Evolutionary conservation across 2,329 filamentous ascomycete genomes (phyloP), one percentile per base, ranked within the genome.

Genomic region (Colletotrichum scovillei): DNA sequence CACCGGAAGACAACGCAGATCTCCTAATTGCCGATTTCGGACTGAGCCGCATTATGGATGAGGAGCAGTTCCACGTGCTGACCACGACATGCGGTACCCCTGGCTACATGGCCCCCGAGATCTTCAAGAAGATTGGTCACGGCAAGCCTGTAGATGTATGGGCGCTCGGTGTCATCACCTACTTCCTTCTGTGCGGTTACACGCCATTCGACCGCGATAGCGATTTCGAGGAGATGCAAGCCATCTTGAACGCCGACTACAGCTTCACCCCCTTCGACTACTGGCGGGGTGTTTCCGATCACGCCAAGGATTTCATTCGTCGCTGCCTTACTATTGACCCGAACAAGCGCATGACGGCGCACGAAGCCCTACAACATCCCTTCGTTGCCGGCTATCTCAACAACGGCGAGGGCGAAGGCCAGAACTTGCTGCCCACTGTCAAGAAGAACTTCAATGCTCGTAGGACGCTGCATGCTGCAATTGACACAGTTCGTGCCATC

Each of bases 181-280:
- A 98, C 86, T 99, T 99, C 86, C 88, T 99, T 35, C 92, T 99
- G 63, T 98, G 97, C 84, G 97, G 97, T 72, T 98, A 98, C 85
- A 99, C 97, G 0, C 97, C 97, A 14, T 99, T 99, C 82, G 97
- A 99, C 84, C 93, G 97, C 69, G 97, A 98, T 83, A 96, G 92
- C 78, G 98, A 99, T 84, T 92, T 98, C 80, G 97, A 99, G 86
- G 97, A 99, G 86, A 98, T 99, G 96, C 96, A 98, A 86, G 97
- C 97, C 78, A 99, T 99, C 81, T 91, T 98, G 69, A 94, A 95
- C 75, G 97, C 97, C 73, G 96, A 98, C 86, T 99, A 98, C 87
- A 94, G 92, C 80, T 99, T 98, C 84, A 96, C 94, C 4, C 97
- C 97, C 1, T 85, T 94, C 74, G 96, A 98, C 82, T 98, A 98